Evolutionary conservation across 179 eudicot species (phyloP), one percentile per base, ranked within the genome.

Genomic region (Vitellaria paradoxa): DNA sequence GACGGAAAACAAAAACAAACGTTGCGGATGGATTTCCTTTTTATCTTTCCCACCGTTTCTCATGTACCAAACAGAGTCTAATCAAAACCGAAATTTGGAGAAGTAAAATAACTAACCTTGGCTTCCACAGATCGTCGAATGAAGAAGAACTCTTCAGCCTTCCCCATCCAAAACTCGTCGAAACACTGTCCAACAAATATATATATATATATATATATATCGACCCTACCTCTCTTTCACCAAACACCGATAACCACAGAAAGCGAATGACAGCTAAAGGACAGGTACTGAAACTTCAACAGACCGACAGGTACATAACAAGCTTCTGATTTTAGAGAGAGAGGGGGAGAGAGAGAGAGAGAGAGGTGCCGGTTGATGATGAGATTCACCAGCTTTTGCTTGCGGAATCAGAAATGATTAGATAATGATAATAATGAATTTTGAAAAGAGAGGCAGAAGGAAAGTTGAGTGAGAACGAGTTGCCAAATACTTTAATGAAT

Each of bases 301-400:
- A 26, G 75, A 60, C 45, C 5, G 60, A 50, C 6, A 15, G 47
- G 74, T 77, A 70, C 73, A 56, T 55, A 49, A 9, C 75, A 77
- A 68, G 65, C 65, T 68, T 73, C 57, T 68, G 57, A 70, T 77
- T 59, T 42, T 68, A 77, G 79, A 77, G 15, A 68, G 74, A 23
- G 23, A 47, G 55, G 68, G 55, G 9, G 45, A 78, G 62, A 47
- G 20, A 57, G 23, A 61, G 42, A 64, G 47, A 62, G n/a, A 76
- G 50, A 55, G 40, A 62, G 49, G 13, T 24, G 59, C 24, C 62
- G 37, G n/a, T 30, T 62, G 62, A 49, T 47, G 60, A 50, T 21
- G 23, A 59, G 10, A n/a, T 18, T 8, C 14, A 9, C 6, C 8
- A 17, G 23, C 4, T 59, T 59, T 18, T 59, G 63, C 63, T n/a